Evolutionary conservation across 106 monocot species (phyloP), one percentile per base, ranked within the genome.

Genomic region (Alisma plantagoaquatica): DNA sequence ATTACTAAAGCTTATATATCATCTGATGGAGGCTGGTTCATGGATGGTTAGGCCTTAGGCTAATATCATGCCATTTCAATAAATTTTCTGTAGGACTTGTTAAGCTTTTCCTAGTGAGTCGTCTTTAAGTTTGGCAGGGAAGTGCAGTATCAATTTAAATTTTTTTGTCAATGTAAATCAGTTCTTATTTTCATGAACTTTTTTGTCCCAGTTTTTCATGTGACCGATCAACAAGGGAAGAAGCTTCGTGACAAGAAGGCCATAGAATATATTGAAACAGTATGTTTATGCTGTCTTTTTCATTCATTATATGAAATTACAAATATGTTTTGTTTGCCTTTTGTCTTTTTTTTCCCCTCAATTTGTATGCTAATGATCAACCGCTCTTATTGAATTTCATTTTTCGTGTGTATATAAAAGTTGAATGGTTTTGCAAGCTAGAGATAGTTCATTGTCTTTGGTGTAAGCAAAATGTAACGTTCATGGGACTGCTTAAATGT

Each of bases 1-100:
- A 94, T 94, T 48, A 74, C 69, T 17, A 94, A 87, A 66, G 93
- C 93, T 59, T 94, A 94, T 72, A 94, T 94, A 45, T 75, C 93
- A 52, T 87, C 93, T 14, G 87, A 94, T 75, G 83, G 83, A 1
- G 74, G 77, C 43, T 94, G 87, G 87, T 94, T 94, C 62, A 80
- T 94, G 87, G 93, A 94, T 59, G 87, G 87, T 94, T 70, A 68
- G 58, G 16, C 15, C 20, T 43, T 46, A 17, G 16, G 5, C 14
- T 12, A 2, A 29, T 14, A 57, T 24, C 12, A 53, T 8, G 1
- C 29, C 15, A 26, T 14, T 29, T 52, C 9, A 51, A 12, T 43
- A 15, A 5, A 10, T 23, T 49, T 51, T n/a, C 26, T 51, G 51
- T 22, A 26, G 25, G 23, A 1, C 12, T 29, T 51, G n/a, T 11